Conservation (phyloP, 2,329 filamentous ascomycete species). For the Claviceps monticola region DNA sequence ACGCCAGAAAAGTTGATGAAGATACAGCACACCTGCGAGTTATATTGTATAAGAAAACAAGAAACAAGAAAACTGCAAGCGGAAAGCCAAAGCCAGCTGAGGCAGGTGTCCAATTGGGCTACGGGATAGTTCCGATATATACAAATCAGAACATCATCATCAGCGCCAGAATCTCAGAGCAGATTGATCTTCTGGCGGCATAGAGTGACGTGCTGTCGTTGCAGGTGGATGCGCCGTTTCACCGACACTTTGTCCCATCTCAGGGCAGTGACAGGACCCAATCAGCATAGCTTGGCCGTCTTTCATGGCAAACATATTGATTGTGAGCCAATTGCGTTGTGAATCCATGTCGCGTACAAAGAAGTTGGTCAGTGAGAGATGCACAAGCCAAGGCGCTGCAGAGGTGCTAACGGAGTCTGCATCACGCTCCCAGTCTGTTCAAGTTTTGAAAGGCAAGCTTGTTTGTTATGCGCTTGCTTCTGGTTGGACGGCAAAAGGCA, state of each 20-base stretch:
- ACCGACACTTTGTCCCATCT: not conserved
- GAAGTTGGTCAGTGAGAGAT: not conserved
- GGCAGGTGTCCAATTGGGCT: not conserved
- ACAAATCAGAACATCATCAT: not conserved
- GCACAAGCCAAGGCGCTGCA: not conserved
- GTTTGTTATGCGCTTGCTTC: not conserved
- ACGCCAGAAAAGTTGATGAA: too few species aligned
- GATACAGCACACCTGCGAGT: too few species aligned
- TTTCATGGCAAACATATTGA: not conserved
- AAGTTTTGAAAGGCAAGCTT: not conserved
- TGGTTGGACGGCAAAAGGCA: not conserved
- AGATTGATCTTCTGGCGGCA: not conserved
- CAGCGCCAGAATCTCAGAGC: not conserved
- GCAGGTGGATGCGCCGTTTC: not conserved
- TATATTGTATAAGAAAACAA: too few species aligned
- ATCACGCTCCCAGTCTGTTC: not conserved
- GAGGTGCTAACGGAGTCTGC: not conserved
- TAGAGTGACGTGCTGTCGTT: not conserved
- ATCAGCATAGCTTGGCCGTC: not conserved
- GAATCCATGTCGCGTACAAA: not conserved
- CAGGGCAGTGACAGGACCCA: not conserved
- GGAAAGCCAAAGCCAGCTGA: not conserved
- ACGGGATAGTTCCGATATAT: not conserved
- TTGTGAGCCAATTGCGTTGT: not conserved
- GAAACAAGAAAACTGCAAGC: not conserved